phyloP scores from a whole-genome alignment of 1,139 yeast genomes.

The Blastobotrys arbuscula region DNA sequence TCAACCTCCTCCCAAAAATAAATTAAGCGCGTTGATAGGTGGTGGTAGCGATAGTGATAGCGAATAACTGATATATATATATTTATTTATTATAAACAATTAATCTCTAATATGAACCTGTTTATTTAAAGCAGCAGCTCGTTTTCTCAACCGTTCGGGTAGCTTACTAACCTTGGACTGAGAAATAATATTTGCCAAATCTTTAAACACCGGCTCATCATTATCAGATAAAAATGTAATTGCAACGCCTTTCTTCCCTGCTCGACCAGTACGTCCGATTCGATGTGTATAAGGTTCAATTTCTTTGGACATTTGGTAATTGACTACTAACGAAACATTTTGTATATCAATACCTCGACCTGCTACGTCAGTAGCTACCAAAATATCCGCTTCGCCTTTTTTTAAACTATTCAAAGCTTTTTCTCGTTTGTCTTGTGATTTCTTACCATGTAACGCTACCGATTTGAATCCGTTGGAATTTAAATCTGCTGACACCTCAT shows the following conservation, averaged over 20 bases:
- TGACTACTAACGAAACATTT: slow-evolving; percentile 75
- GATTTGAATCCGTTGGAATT: slow-evolving; percentile 42
- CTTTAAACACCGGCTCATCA: slow-evolving; percentile 45
- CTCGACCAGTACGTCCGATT: slow-evolving; percentile 95
- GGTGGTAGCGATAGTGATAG: slow-evolving; percentile 7
- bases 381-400: slow-evolving; percentile 52
- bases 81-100: neutral
- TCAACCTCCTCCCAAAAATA: neutral
- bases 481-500: slow-evolving; percentile 50
- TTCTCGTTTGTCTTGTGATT: slow-evolving; percentile 83
- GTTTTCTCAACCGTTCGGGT: slow-evolving; percentile 45
- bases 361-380: slow-evolving; percentile 94
- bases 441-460: slow-evolving; percentile 78
- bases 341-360: slow-evolving; percentile 95
- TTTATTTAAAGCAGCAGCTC: neutral
- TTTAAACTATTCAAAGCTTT: slow-evolving; percentile 62
- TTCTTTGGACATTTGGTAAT: slow-evolving; percentile 73
- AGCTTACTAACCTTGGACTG: slow-evolving; percentile 41
- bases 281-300: slow-evolving; percentile 87
- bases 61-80: slow-evolving; percentile 2
- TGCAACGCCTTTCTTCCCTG: slow-evolving; percentile 75
- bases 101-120: neutral
- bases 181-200: slow-evolving; percentile 45
- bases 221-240: slow-evolving; percentile 57
- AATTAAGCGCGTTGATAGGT: neutral